phyloP scores from a whole-genome alignment of 2,329 filamentous ascomycete genomes.

The Fusarium circinatum region DNA sequence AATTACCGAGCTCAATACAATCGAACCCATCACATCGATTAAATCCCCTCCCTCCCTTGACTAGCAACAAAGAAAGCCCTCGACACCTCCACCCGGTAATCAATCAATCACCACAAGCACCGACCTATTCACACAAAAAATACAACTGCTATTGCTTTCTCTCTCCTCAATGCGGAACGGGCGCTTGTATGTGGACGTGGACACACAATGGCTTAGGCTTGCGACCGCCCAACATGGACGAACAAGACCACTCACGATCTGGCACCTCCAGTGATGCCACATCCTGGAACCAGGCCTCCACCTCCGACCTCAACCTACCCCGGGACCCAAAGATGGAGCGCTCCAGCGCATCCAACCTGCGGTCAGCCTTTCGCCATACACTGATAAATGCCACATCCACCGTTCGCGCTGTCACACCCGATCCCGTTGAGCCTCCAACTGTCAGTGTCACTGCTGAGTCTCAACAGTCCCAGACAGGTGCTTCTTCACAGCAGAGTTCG shows the following conservation, averaged over 20 bases:
- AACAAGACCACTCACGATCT: conserved; percentile 51
- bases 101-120: conserved; percentile 5
- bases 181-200: conserved; percentile 51
- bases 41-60: neutral
- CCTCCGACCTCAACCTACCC: conserved; percentile 43
- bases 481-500: conserved; percentile 48
- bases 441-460: conserved; percentile 39
- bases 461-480: conserved; percentile 39
- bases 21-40: neutral
- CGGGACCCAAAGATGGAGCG: conserved; percentile 49
- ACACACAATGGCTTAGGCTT: conserved; percentile 58
- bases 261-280: conserved; percentile 50
- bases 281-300: conserved; percentile 47
- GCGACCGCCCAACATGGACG: conserved; percentile 59
- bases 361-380: conserved; percentile 49
- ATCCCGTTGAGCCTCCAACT: conserved; percentile 54
- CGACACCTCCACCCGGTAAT: conserved; percentile 5
- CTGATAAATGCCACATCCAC: conserved; percentile 52
- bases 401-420: conserved; percentile 75
- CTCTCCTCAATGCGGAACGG: conserved; percentile 47
- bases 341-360: conserved; percentile 49
- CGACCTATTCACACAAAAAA: conserved; percentile 2
- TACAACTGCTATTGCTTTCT: conserved; percentile 12
- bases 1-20: neutral
- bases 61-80: conserved; percentile 15